A percentile compares a stretch with the other conserved stretches of the same genome.
Evolutionary conservation across 2,329 filamentous ascomycete genomes (phyloP).

Genomic region (Setomelanomma holmii): DNA sequence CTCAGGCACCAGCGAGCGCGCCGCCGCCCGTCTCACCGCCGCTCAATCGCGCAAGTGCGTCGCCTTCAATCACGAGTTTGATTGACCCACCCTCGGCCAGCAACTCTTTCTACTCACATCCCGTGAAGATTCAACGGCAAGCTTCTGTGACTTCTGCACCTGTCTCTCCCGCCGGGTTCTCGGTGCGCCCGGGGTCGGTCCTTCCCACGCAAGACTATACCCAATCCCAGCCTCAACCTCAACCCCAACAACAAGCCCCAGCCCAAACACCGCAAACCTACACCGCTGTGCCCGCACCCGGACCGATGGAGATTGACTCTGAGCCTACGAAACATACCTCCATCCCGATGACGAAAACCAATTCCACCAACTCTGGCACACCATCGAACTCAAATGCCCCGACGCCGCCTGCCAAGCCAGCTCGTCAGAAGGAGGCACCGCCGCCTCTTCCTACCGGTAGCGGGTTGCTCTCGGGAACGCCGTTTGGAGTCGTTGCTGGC

Average conservation of each 20-base stretch:
- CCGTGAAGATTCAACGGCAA: slow-evolving; percentile 43
- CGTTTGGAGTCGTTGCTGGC: slow-evolving; percentile 62
- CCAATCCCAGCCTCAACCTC: slow-evolving; percentile 23
- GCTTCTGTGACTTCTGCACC: slow-evolving; percentile 49
- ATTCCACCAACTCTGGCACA: slow-evolving; percentile 40
- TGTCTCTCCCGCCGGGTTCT: slow-evolving; percentile 46
- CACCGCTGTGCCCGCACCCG: slow-evolving; percentile 24
- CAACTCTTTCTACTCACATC: slow-evolving; percentile 45
- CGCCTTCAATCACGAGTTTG: slow-evolving; percentile 88
- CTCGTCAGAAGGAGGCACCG: slow-evolving; percentile 62
- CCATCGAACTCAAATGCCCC: slow-evolving; percentile 58
- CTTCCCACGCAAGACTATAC: slow-evolving; percentile 35
- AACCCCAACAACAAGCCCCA: slow-evolving; percentile 14
- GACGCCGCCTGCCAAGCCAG: slow-evolving; percentile 63
- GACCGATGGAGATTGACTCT: slow-evolving; percentile 48
- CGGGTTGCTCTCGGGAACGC: slow-evolving; percentile 67
- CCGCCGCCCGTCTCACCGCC: slow-evolving; percentile 58
- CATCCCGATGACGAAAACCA: slow-evolving; percentile 44
- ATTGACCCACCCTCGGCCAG: slow-evolving; percentile 71
- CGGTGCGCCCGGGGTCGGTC: slow-evolving; percentile 34
- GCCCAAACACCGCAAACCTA: slow-evolving; percentile 16
- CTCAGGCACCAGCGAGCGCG: slow-evolving; percentile 52
- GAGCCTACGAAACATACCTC: slow-evolving; percentile 35
- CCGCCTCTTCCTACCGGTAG: slow-evolving; percentile 67
- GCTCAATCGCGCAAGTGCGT: slow-evolving; percentile 79